phyloP scores from a whole-genome alignment of 2,329 filamentous ascomycete species.

The Colletotrichum sidae region DNA sequence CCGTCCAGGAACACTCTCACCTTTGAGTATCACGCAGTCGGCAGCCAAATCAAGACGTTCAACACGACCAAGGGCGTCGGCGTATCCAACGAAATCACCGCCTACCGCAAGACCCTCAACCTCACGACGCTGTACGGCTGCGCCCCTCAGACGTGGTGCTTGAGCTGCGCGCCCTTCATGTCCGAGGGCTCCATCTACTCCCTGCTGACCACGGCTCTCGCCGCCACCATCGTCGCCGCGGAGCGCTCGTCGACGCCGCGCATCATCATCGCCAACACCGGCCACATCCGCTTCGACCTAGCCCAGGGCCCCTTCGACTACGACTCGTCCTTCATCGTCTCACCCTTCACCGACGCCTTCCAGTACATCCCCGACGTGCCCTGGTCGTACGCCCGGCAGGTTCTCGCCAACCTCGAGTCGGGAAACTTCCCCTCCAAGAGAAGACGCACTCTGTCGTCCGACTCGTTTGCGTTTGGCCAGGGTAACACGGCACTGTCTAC shows the following conservation, averaged over 20 bases:
- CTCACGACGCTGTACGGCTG: slow-evolving; percentile 70
- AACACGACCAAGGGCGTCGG: slow-evolving; percentile 51
- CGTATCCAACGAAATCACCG: slow-evolving; percentile 62
- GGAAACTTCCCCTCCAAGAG: slow-evolving; percentile 19
- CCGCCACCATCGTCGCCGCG: slow-evolving; percentile 60
- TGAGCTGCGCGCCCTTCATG: slow-evolving; percentile 65
- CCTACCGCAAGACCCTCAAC: slow-evolving; percentile 63
- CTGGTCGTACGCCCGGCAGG: slow-evolving; percentile 45
- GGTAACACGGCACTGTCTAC: slow-evolving; percentile 6
- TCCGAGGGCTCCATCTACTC: slow-evolving; percentile 20
- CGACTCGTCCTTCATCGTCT: slow-evolving; percentile 64
- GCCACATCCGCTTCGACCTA: slow-evolving; percentile 71
- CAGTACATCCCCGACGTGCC: slow-evolving; percentile 65
- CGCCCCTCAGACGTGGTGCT: slow-evolving; percentile 69
- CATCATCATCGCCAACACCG: slow-evolving; percentile 71
- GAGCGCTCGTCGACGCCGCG: slow-evolving; percentile 55
- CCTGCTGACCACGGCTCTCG: slow-evolving; percentile 7
- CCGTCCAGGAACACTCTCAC: slow-evolving; percentile 41
- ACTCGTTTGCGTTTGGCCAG: not conserved
- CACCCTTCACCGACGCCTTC: slow-evolving; percentile 65
- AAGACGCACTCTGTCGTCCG: slow-evolving; percentile 3
- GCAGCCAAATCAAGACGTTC: slow-evolving; percentile 49
- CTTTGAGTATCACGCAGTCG: slow-evolving; percentile 71
- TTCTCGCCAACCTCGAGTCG: slow-evolving; percentile 1
- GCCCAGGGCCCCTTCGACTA: slow-evolving; percentile 72